phyloP scores from a whole-genome alignment of 2,329 filamentous ascomycete species.

The Hypomyces perniciosus region DNA sequence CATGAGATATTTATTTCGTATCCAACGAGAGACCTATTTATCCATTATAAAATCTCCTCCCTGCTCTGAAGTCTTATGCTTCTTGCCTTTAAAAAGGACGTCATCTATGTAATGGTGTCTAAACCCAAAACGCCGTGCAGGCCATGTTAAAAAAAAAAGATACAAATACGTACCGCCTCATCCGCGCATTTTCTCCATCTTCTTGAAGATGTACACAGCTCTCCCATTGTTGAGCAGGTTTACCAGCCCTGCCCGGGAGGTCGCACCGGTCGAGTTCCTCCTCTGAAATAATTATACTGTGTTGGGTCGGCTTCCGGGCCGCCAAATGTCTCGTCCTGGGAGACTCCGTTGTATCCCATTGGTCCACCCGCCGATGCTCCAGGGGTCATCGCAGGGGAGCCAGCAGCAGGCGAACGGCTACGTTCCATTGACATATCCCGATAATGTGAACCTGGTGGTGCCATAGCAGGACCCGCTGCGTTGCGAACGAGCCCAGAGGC shows the following conservation, averaged over 20 bases:
- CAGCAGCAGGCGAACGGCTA: conserved; percentile 16
- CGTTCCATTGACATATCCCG: conserved; percentile 21
- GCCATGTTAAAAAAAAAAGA: conserved; percentile 8
- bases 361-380: conserved; percentile 54
- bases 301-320: conserved; percentile 35
- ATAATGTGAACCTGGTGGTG: conserved; percentile 22
- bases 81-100: background rate
- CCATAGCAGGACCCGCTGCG: conserved; percentile 47
- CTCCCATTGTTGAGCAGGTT: background rate
- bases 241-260: conserved; percentile 37
- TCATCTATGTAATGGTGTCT: conserved; percentile 6
- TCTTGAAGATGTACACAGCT: background rate
- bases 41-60: background rate
- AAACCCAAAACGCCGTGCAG: conserved; percentile 17
- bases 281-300: conserved; percentile 54
- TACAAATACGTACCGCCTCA: conserved; percentile 2
- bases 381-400: conserved; percentile 34
- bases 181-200: background rate
- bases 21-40: background rate
- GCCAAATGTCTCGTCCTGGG: conserved; percentile 43
- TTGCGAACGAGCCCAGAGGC: conserved; percentile 46
- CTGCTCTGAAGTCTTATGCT: background rate
- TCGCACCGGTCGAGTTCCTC: conserved; percentile 23
- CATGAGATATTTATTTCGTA: conserved; percentile 7
- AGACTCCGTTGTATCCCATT: conserved; percentile 53